Base-by-base conservation (phyloP, 805 yeast species). In the Candida yuanshanica region DNA sequence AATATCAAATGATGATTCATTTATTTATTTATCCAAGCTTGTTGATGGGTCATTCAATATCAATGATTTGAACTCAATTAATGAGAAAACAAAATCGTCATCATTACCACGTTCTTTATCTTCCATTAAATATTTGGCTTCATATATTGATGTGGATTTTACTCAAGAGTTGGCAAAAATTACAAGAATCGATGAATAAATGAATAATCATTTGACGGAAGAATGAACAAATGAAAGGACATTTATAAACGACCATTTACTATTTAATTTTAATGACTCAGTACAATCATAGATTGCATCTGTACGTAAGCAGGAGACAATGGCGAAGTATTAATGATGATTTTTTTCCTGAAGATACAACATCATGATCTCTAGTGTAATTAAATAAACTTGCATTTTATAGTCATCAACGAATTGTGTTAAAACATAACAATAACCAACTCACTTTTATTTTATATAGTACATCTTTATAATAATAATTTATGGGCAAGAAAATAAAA, bases 1-100 rank as follows among this genome's bases (percentile, higher is more conserved):
- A 4, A 37, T 48, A 18, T 27, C 31, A 4, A 27, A 31, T 11
- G 74, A 68, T 43, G 65, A 64, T 10, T 73, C 79, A 0, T 74
- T 63, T 49, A 63, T 64, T 0, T 74, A 74, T 43, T 54, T 74
- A 20, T 75, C 70, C 2, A 60, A 59, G 3, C 43, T 63, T 6
- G 41, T 67, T 5, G 52, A 57, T 9, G 62, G 59, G n/a, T 53
- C 57, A 3, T 31, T 38, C 6, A 33, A 38, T 10, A n/a, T 37
- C 6, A 38, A 26, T 10, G 48, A 41, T 9, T 5, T 49, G n/a
- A 43, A 41, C 26, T 39, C 36, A 3, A 46, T 55, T 7, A 52
- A 47, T 2, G 44, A 53, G 8, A 45, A 38, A 18, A 27, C 31
- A n/a, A n/a, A n/a, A n/a, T n/a, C n/a, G n/a, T 42, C 42, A 14